Base-by-base conservation (phyloP, 2,329 filamentous ascomycete species). In the Helotiales sp. region DNA sequence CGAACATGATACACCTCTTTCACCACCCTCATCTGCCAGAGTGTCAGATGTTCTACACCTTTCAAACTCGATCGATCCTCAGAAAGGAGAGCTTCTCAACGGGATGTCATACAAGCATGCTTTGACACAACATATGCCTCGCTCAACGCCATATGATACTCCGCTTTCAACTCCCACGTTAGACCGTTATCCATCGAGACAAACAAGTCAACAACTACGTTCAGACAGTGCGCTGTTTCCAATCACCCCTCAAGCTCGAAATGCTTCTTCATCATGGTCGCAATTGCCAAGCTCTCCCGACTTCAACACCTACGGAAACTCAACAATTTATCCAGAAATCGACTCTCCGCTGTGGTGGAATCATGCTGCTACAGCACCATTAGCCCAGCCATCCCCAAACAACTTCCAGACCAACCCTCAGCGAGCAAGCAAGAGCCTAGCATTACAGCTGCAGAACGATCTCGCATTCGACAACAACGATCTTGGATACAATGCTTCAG, bases 21-120 rank as follows among this genome's bases (percentile, higher is more conserved):
- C 83, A 24, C 80, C 82, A 49, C 81, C 82, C 55, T 78, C 79
- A 65, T 82, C 82, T 49, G 79, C 80, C 64, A 81, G 79, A 61
- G 76, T 79, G 3, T 73, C 78, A 28, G 66, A 66, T 59, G 58
- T 54, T 0, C 67, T 70, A 1, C 63, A 66, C 24, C n/a, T 59
- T 75, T 52, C 66, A 6, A 61, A 63, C 30, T 61, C 61, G 20
- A 40, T 45, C 26, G 32, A 57, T 15, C 50, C 37, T 22, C 49
- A 52, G 4, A 63, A 43, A 45, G 43, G 80, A 67, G 78, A 79
- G 58, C 78, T 40, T 6, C 82, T 70, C 74, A 78, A 71, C 43
- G 49, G 58, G 7, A 52, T 69, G 32, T 59, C 66, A 75, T 63
- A 72, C 71, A 64, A 76, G 76, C 65, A 74, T 72, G 64, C 70